Evolutionary conservation across 495 filamentous ascomycete genomes (phyloP), one percentile per base, ranked within the genome.

Genomic region (Penicillium canariense): DNA sequence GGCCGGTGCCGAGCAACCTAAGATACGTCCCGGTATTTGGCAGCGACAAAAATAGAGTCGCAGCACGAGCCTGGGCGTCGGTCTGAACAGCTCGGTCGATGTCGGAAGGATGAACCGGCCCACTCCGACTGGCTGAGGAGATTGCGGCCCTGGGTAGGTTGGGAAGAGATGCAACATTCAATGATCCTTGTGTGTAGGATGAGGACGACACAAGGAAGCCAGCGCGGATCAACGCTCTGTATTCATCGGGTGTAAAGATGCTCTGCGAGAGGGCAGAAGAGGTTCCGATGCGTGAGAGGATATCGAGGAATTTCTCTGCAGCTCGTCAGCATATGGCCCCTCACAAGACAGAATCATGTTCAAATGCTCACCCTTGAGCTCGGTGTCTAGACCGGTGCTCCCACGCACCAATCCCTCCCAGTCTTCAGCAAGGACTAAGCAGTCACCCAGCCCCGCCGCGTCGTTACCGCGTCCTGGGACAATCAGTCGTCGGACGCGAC

Each of bases 1-100:
- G 82, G 18, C 87, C 86, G 20, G 74, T 69, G 14, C 79, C 75
- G 0, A 89, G 71, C n/a, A 96, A 77, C 56, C 85, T 84, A 22
- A 95, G 77, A 59, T 87, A 90, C 2, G 83, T 75, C 1, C 91
- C 91, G 2, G 81, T 87, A 18, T 82, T 84, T 25, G 91, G 91
- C 8, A 93, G 76, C 0, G 88, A 86, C 42, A 93, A 74, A 27
- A 81, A 83, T 44, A 88, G 55, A 15, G 72, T 71, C 22, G 69
- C 67, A 3, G 68, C 64, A 36, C 67, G 69, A 49, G 61, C 65
- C 55, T 72, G 65, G 36, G 65, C 48, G 49, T 59, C 50, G 17
- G 56, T 61, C 31, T 68, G 65, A 5, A 68, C 52, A 14, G 63
- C 47, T 44, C 46, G 55, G 54, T 61, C 50, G 9, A 49, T 36